Evolutionary conservation across 306 rosid species (phyloP).

Genomic region (Vigna mungo): DNA sequence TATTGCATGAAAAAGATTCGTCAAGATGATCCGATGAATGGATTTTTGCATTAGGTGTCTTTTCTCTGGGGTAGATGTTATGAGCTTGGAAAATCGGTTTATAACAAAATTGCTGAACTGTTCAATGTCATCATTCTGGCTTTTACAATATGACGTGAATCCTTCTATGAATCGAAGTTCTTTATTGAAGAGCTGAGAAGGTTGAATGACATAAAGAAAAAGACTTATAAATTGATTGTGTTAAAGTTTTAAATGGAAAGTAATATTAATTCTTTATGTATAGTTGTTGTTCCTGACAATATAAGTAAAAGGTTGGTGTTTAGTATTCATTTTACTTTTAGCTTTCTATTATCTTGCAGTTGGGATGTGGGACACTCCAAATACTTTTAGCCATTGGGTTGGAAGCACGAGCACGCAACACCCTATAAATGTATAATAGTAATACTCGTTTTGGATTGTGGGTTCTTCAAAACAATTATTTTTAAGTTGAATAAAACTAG

Average conservation of each 20-base stretch:
- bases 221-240: too few relatives aligned
- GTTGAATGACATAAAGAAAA: too few relatives aligned
- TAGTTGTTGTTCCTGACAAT: too few relatives aligned
- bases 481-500: not conserved
- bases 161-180: too few relatives aligned
- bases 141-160: not conserved
- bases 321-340: not conserved
- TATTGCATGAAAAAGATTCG: constrained; percentile 37
- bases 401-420: constrained; percentile 13
- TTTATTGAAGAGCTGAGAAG: too few relatives aligned
- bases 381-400: not conserved
- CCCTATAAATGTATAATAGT: constrained; percentile 25
- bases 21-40: constrained; percentile 65
- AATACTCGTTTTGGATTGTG: constrained; percentile 18
- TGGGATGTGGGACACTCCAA: not conserved
- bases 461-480: not conserved
- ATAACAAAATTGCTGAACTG: not conserved
- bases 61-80: not conserved
- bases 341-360: not conserved
- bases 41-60: constrained; percentile 47
- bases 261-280: too few relatives aligned
- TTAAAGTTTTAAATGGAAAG: too few relatives aligned
- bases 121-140: not conserved
- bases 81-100: not conserved
- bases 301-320: too few relatives aligned